Evolutionary conservation across 192 early-diverging fungal genomes (phyloP), one percentile per base, ranked within the genome.

Genomic region (Fimicolochytrium jonesii): DNA sequence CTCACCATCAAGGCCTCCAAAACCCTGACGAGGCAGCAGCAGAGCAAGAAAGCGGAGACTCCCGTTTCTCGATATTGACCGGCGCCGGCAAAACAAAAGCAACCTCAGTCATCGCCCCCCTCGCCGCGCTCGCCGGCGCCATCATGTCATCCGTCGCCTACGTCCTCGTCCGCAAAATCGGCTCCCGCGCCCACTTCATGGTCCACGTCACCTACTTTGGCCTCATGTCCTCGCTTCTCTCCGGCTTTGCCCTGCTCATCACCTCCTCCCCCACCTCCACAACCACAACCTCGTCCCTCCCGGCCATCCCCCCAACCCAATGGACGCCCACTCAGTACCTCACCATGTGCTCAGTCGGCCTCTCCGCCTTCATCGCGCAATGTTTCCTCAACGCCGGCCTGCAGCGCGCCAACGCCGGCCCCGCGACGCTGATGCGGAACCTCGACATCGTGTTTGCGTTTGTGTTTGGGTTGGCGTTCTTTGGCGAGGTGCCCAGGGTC

Each of bases 201-300:
- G 86, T 89, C 29, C 90, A 90, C 53, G 88, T 90, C 1, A 79
- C 83, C 23, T 90, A 90, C 57, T 90, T 90, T 75, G 90, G 90
- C 11, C 68, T 65, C 1, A 61, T 88, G 39, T 83, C 84, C 18
- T 70, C 78, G 22, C 39, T 84, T 5, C 55, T 89, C 13, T 81
- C 80, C 0, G 34, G 31, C 45, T 65, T 82, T 66, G 81, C 74
- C 2, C 48, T 83, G 7, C 60, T 58, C 32, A 29, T 62, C 5
- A 22, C 32, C 32, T 17, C 25, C 2, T 5, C 20, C 2, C 20
- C 4, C 3, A 5, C 9, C 4, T n/a, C 39, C 10, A 25, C 25
- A 17, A n/a, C 26, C 0, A n/a, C n/a, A 11, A 3, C 6, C 30
- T 13, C 13, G 17, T n/a, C 15, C 20, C 1, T 42, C 15, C 41